phyloP scores from a whole-genome alignment of 2,329 filamentous ascomycete species.

The Sporothrix phasma region DNA sequence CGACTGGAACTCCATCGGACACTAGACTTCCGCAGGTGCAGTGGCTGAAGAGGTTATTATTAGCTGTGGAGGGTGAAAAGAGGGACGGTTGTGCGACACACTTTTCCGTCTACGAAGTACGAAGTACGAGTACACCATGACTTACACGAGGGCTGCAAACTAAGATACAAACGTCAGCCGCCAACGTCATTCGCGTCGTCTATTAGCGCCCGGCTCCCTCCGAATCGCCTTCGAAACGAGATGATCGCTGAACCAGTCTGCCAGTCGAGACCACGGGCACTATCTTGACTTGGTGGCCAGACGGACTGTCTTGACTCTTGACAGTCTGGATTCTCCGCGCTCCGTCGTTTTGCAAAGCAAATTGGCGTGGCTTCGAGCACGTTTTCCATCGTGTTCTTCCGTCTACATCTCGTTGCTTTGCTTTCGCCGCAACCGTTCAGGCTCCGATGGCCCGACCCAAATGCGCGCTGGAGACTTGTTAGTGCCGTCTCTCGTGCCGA shows the following conservation, averaged over 20 bases:
- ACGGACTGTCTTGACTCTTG: not conserved
- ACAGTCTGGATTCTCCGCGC: too few relatives aligned
- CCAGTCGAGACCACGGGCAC: not conserved
- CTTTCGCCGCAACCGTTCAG: not conserved
- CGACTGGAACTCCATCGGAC: too few relatives aligned
- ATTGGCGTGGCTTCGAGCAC: not conserved
- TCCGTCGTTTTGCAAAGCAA: not conserved
- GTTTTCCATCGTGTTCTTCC: too few relatives aligned
- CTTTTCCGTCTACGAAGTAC: too few relatives aligned
- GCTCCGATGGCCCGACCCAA: too few relatives aligned
- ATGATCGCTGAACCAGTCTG: not conserved
- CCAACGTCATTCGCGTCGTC: too few relatives aligned
- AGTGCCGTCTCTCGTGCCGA: not conserved
- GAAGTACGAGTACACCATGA: not conserved
- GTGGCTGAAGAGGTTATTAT: slow-evolving; percentile 8
- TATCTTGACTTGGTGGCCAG: not conserved
- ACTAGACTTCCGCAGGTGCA: not conserved
- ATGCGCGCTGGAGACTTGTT: not conserved
- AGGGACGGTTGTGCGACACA: not conserved
- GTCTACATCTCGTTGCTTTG: not conserved
- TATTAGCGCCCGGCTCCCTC: slow-evolving; percentile 5
- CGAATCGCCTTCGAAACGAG: not conserved
- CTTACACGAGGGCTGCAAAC: not conserved
- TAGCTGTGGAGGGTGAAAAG: not conserved
- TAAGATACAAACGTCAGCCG: too few relatives aligned